Evolutionary conservation across 495 filamentous ascomycete genomes (phyloP).

Genomic region (Tuber calosporum): DNA sequence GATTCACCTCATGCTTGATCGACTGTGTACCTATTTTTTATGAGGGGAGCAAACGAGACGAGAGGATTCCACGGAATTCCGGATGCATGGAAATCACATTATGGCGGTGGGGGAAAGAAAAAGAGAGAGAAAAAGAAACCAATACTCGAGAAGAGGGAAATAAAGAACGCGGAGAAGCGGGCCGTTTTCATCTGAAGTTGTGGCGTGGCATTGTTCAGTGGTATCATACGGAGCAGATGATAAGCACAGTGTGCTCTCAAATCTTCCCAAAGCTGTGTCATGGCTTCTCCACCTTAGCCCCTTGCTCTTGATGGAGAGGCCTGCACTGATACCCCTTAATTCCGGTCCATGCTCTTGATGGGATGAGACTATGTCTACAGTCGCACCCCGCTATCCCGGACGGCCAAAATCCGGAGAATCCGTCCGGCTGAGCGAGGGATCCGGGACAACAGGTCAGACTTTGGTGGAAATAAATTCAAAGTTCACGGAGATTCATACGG

Average conservation of each 20-base stretch:
- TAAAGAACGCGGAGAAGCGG: not conserved
- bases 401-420: too few relatives aligned
- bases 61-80: not conserved
- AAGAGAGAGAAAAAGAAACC: not conserved
- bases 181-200: not conserved
- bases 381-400: too few relatives aligned
- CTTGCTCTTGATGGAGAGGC: not conserved
- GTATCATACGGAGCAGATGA: too few relatives aligned
- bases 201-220: too few relatives aligned
- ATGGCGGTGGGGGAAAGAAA: too few relatives aligned
- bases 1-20: not conserved
- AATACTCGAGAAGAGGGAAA: not conserved
- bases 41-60: too few relatives aligned
- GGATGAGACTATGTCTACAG: not conserved
- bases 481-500: too few relatives aligned
- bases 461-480: too few relatives aligned
- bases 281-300: not conserved
- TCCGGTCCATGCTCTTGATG: not conserved
- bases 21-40: not conserved
- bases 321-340: not conserved
- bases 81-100: not conserved
- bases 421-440: too few relatives aligned
- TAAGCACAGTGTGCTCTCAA: not conserved
- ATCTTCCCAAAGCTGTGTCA: not conserved
- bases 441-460: too few relatives aligned